Conservation (phyloP, 2,329 filamentous ascomycete genomes). For the Chaetomium sp. region DNA sequence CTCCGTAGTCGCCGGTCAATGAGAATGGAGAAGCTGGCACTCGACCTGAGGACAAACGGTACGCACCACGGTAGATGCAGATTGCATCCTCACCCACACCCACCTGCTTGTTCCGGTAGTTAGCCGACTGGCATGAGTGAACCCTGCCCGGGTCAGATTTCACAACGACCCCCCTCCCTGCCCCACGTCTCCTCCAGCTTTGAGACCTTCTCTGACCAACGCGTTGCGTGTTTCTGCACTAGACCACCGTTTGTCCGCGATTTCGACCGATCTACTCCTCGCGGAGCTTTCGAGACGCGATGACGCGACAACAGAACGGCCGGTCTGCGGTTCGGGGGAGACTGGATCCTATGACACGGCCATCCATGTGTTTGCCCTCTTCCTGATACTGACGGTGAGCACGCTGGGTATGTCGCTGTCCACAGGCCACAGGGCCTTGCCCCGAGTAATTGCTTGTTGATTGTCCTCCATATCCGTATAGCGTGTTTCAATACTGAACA, state of each 20-base stretch:
- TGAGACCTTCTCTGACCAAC: not conserved
- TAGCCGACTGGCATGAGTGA: too few relatives aligned
- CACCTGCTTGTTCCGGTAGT: not conserved
- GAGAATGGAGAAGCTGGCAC: constrained; percentile 16
- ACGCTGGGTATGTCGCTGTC: constrained; percentile 42
- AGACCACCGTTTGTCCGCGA: constrained; percentile 41
- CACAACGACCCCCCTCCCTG: too few relatives aligned
- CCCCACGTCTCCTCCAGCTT: not conserved
- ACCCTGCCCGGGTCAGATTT: too few relatives aligned
- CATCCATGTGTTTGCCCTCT: constrained; percentile 60
- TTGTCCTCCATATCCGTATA: not conserved
- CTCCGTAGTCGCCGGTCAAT: too few relatives aligned
- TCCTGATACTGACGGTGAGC: constrained; percentile 58
- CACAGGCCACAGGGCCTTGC: not conserved
- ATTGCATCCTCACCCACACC: not conserved
- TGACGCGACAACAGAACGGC: constrained; percentile 30
- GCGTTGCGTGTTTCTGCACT: not conserved
- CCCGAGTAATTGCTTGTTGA: not conserved
- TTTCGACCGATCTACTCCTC: constrained; percentile 46
- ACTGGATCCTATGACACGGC: constrained; percentile 57
- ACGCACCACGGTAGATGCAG: not conserved
- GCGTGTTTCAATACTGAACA: too few relatives aligned
- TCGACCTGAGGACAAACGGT: constrained; percentile 12
- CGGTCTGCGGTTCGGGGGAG: constrained; percentile 47
- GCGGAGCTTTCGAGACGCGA: constrained; percentile 47